These are phyloP conservation scores for Excoecaria cochinchinensis DNA, from an alignment of 345 rosid species.

Conservation along the genomic window DNA sequence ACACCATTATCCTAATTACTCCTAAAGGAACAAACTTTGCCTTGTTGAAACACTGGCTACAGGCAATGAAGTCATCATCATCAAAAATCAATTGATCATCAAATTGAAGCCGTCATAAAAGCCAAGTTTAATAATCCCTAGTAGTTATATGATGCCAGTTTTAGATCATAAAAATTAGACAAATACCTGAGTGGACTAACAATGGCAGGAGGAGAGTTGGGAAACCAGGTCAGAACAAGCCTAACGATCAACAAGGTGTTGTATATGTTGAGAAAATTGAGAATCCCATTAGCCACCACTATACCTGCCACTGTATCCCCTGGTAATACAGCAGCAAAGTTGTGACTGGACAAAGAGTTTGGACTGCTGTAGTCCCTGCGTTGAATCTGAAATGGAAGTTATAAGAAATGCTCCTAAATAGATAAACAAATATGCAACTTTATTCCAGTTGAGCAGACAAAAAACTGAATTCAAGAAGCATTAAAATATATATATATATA, in stretches of 20 bases:
- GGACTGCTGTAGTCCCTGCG: slow-evolving; percentile 33
- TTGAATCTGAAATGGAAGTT: slow-evolving; percentile 23
- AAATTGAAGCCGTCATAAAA: neutral
- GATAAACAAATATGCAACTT: neutral
- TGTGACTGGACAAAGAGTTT: slow-evolving; percentile 46
- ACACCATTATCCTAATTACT: neutral
- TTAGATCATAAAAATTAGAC: neutral
- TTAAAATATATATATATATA: neutral
- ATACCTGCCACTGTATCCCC: slow-evolving; percentile 87
- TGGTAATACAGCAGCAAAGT: slow-evolving; percentile 82
- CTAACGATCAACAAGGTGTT: slow-evolving; percentile 73
- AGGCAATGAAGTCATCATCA: neutral
- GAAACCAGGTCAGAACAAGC: slow-evolving; percentile 97
- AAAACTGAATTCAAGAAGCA: neutral
- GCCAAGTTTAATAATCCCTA: neutral
- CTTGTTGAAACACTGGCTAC: neutral
- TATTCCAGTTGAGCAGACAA: neutral
- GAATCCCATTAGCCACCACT: slow-evolving; percentile 80
- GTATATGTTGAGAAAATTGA: slow-evolving; percentile 76
- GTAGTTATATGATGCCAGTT: neutral
- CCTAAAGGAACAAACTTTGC: neutral
- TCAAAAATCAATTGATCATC: neutral
- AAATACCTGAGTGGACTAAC: slow-evolving; percentile 85
- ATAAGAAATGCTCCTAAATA: neutral
- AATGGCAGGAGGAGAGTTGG: slow-evolving; percentile 90